These are phyloP conservation scores for Tilletia caries DNA, from an alignment of 1,284 basidiomycete genomes.

Conservation along the genomic window DNA sequence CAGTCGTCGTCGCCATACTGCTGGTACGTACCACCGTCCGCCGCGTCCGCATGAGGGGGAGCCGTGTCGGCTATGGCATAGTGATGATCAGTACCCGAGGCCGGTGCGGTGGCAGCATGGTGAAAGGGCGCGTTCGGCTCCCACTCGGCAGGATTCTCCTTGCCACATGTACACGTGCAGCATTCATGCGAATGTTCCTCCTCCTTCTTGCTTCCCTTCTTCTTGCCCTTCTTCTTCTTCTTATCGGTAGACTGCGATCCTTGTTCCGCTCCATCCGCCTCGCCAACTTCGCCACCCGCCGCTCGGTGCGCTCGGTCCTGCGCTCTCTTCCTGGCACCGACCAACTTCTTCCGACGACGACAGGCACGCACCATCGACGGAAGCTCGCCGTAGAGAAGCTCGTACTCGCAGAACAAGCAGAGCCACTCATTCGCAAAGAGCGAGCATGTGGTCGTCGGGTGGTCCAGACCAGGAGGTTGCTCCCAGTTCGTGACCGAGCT, in stretches of 20 bases:
- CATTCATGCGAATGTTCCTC: not conserved
- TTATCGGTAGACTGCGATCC: conserved; percentile 14
- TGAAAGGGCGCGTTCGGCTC: not conserved
- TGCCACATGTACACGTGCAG: conserved; percentile 8
- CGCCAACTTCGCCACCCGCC: conserved; percentile 18
- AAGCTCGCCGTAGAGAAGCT: conserved; percentile 53
- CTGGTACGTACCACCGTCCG: too few relatives aligned
- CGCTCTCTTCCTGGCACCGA: conserved; percentile 44
- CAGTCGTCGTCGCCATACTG: too few relatives aligned
- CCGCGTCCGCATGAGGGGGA: too few relatives aligned
- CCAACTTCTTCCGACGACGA: conserved; percentile 48
- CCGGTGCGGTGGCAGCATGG: not conserved
- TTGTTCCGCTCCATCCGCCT: not conserved
- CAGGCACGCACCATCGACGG: conserved; percentile 40
- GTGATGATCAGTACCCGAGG: too few relatives aligned
- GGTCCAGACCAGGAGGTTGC: conserved; percentile 16
- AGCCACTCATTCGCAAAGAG: conserved; percentile 46
- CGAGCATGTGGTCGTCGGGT: conserved; percentile 25
- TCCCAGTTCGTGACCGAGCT: conserved; percentile 4
- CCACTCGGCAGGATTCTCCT: conserved; percentile 3
- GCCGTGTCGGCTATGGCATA: too few relatives aligned
- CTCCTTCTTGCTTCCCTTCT: not conserved
- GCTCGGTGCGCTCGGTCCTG: conserved; percentile 37
- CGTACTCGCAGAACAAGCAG: conserved; percentile 55
- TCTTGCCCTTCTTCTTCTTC: not conserved